Evolutionary conservation across 257 asterid species (phyloP).

Genomic region (Avicennia marina): DNA sequence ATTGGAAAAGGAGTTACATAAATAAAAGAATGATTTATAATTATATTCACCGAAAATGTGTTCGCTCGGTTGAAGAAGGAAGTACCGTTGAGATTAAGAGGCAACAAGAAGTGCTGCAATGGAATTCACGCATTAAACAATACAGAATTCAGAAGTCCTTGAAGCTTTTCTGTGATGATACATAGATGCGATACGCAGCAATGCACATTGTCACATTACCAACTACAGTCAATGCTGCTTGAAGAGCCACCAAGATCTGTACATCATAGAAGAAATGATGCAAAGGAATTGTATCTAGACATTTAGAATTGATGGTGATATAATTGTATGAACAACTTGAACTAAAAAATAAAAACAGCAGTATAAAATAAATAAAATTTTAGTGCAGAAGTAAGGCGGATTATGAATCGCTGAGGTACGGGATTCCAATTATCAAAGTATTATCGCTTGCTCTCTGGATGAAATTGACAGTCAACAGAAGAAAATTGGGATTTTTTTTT

Average conservation of each 20-base stretch:
- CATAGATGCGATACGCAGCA: slow-evolving; percentile 87
- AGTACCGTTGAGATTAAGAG: slow-evolving; percentile 17
- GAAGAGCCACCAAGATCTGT: slow-evolving; percentile 85
- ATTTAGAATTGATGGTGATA: no score
- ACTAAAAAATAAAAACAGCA: no score
- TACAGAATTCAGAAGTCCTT: slow-evolving; percentile 33
- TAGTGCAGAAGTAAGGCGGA: no score
- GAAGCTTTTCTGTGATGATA: slow-evolving; percentile 50
- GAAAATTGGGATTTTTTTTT: no score
- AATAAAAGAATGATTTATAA: background rate
- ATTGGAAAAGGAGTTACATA: slow-evolving; percentile 1
- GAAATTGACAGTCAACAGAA: no score
- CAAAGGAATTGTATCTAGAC: background rate
- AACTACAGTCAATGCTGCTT: slow-evolving; percentile 89
- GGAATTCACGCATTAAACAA: no score
- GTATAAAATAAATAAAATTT: no score
- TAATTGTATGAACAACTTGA: no score
- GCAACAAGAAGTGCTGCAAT: background rate
- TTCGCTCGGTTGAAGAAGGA: background rate
- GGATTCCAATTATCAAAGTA: no score
- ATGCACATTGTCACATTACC: slow-evolving; percentile 89
- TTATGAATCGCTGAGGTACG: no score
- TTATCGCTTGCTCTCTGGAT: no score
- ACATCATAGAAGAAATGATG: slow-evolving; percentile 1
- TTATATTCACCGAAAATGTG: background rate